Percentiles rank a stretch among this genome's conserved stretches.
These are phyloP conservation scores for Rhizopogon vinicolor DNA, from an alignment of 768 basidiomycete genomes.

Conservation along the genomic window DNA sequence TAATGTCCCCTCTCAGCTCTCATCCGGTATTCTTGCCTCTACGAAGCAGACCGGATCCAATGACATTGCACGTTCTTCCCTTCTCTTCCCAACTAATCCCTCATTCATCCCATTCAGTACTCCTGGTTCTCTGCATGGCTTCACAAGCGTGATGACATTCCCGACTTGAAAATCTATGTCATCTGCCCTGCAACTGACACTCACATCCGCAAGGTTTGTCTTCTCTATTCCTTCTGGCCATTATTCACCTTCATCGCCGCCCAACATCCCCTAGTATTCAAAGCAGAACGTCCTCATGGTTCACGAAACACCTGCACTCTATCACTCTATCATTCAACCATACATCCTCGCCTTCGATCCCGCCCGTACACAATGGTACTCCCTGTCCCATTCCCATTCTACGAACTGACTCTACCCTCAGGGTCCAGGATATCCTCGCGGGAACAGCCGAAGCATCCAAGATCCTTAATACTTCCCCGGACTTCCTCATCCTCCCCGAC, in stretches of 20 bases:
- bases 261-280: conserved; percentile 52
- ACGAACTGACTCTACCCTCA: conserved; percentile 21
- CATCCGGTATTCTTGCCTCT: conserved; percentile 32
- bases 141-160: conserved; percentile 24
- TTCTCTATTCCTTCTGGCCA: background rate
- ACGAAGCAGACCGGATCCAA: conserved; percentile 52
- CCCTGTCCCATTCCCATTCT: background rate
- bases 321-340: conserved; percentile 64
- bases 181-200: conserved; percentile 88
- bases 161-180: conserved; percentile 80
- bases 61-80: conserved; percentile 52
- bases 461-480: conserved; percentile 57
- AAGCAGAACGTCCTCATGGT: conserved; percentile 69
- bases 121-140: conserved; percentile 78
- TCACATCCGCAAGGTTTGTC: conserved; percentile 75
- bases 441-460: conserved; percentile 74
- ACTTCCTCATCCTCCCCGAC: conserved; percentile 85
- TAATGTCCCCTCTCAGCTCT: conserved; percentile 33
- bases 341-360: conserved; percentile 76
- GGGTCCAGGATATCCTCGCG: conserved; percentile 82
- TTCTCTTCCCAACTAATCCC: background rate
- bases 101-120: conserved; percentile 48
- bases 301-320: conserved; percentile 78
- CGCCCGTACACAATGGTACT: conserved; percentile 76
- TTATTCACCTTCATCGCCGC: no score